Base-by-base conservation (phyloP, 352 stramenopile genomes). In the Blastocystis sp. region DNA sequence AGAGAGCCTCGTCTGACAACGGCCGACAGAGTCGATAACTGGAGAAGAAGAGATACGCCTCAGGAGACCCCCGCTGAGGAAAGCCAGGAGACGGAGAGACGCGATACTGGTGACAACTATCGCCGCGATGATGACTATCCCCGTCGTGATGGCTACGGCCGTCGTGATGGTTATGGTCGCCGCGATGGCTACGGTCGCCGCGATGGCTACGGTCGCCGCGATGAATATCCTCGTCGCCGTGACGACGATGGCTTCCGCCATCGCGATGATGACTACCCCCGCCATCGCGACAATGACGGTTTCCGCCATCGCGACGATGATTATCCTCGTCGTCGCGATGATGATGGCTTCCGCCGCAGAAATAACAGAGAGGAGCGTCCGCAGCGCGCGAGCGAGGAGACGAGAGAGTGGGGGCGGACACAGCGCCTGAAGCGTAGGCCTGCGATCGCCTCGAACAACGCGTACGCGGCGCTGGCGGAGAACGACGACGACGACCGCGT, bases 1-100 rank as follows among this genome's bases (percentile, higher is more conserved):
- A 71, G 64, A 71, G 64, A 71, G 14, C 64, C 64, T 3, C 69
- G 69, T 57, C 19, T 79, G 34, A 79, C 69, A 11, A 21, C 10
- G 24, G 69, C 69, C 21, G 69, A 79, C 61, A 24, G 28, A 61
- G 38, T 24, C 40, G 69, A 79, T 38, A 79, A 79, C 69, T 79
- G 69, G 69, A 79, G 69, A 62, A 28, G 42, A 34, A 21, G 42
- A 76, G 11, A 6, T 76, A 57, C 9, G n/a, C 38, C 11, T 4
- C 10, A 28, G 1, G 24, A 0, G 7, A 24, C 42, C 69, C 52
- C 60, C 19, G 65, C 34, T 57, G 28, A 34, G 28, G 28, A 34
- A 34, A 34, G 28, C 28, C 28, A 34, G 28, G 28, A 34, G 28
- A 34, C 28, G 28, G 28, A 34, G 28, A 34, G 28, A 34, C 28